phyloP scores from a whole-genome alignment of 495 filamentous ascomycete species.

The Aspergillus avenaceus region DNA sequence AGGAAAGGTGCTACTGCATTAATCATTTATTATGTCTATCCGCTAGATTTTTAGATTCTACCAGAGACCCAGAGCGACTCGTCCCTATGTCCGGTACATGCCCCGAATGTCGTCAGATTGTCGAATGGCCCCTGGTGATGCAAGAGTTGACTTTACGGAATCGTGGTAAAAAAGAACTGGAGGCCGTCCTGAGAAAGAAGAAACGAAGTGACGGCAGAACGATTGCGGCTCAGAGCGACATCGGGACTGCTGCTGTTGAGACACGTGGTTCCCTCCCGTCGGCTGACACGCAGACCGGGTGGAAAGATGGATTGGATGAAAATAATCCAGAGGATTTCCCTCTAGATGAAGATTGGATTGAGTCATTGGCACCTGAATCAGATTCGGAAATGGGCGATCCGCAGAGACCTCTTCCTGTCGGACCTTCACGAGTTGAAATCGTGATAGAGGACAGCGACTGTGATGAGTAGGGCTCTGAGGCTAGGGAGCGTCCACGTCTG shows the following conservation, averaged over 20 bases:
- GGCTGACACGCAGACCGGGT: not conserved
- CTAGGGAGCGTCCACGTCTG: no score
- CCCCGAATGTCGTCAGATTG: conserved; percentile 58
- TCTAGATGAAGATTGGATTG: conserved; percentile 34
- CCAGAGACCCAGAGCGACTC: conserved; percentile 39
- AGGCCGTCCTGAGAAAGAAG: conserved; percentile 55
- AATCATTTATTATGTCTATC: conserved; percentile 80
- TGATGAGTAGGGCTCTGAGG: conserved; percentile 50
- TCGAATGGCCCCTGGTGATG: conserved; percentile 74
- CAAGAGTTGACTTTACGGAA: conserved; percentile 72
- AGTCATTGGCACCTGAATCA: conserved; percentile 31
- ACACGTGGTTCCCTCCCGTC: conserved; percentile 3
- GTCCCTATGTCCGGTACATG: conserved; percentile 70
- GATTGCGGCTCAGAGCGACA: not conserved
- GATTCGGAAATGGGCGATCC: conserved; percentile 22
- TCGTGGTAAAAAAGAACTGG: conserved; percentile 62
- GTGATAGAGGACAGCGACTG: conserved; percentile 63
- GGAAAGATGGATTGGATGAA: conserved; percentile 8
- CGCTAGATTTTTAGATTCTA: conserved; percentile 51
- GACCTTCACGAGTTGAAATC: conserved; percentile 25
- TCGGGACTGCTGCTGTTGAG: conserved; percentile 2
- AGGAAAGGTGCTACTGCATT: conserved; percentile 57
- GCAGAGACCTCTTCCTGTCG: conserved; percentile 10
- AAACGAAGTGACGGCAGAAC: conserved; percentile 21
- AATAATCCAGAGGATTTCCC: conserved; percentile 28